phyloP scores from a whole-genome alignment of 106 monocot genomes.

The Allium cepa region DNA sequence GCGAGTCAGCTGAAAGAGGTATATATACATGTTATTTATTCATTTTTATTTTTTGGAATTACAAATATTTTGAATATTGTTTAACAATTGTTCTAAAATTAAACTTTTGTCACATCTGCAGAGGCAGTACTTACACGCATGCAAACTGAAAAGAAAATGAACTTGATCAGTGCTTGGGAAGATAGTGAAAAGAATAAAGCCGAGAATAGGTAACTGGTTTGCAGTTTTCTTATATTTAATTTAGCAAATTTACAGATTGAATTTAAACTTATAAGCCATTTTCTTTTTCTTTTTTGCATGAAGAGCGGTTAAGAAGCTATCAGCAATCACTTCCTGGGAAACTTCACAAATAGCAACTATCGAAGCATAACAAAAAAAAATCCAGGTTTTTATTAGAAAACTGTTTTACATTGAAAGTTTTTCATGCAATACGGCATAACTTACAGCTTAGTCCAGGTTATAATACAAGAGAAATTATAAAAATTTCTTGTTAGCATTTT shows the following conservation, averaged over 20 bases:
- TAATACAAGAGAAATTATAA: no score
- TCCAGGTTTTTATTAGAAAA: conserved; percentile 1
- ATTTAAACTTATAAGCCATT: background rate
- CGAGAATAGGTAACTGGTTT: conserved; percentile 35
- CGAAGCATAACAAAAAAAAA: conserved; percentile 17
- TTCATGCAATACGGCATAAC: no score
- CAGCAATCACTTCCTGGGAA: conserved; percentile 17
- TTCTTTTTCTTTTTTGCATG: background rate
- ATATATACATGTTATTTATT: background rate
- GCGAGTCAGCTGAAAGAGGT: conserved; percentile 32
- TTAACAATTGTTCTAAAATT: background rate
- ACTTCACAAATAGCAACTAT: conserved; percentile 17
- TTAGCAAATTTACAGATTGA: background rate
- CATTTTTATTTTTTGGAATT: background rate
- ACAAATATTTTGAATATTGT: background rate
- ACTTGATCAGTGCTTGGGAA: conserved; percentile 46
- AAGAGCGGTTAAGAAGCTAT: conserved; percentile 13
- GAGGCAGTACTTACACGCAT: conserved; percentile 28
- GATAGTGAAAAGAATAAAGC: conserved; percentile 41
- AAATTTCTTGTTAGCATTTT: no score
- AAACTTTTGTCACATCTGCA: background rate
- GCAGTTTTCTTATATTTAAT: background rate
- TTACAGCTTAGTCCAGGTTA: no score
- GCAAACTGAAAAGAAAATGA: conserved; percentile 38
- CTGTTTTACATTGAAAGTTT: background rate